Evolutionary conservation across 78 protist species (phyloP).

Genomic region (Thecamonas trahens): DNA sequence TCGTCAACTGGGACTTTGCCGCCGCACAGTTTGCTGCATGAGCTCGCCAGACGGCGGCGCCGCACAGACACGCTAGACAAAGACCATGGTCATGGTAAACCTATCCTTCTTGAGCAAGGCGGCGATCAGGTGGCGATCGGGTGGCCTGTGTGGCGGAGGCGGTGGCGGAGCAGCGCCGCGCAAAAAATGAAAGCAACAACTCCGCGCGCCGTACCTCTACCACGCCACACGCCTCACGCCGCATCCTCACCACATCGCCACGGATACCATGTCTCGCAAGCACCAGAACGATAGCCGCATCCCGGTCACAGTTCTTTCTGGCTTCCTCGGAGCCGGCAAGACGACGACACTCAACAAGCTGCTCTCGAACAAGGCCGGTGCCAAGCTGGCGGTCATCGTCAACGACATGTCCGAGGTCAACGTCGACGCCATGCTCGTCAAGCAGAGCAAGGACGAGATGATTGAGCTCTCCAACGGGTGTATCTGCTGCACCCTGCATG

Average conservation of each 20-base stretch:
- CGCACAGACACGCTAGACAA: too few relatives aligned
- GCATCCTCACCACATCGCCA: too few relatives aligned
- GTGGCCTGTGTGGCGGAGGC: too few relatives aligned
- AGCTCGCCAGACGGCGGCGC: neutral
- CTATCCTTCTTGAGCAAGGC: too few relatives aligned
- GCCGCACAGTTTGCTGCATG: neutral
- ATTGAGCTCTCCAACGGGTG: constrained; percentile 88
- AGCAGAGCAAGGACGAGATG: constrained; percentile 33
- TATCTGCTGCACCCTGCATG: constrained; percentile 87
- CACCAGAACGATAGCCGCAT: too few relatives aligned
- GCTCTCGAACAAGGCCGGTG: constrained; percentile 22
- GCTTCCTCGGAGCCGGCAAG: constrained; percentile 86
- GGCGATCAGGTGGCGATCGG: too few relatives aligned
- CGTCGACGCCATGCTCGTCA: constrained; percentile 65
- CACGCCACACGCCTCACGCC: too few relatives aligned
- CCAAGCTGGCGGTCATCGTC: constrained; percentile 53
- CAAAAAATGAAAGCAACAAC: too few relatives aligned
- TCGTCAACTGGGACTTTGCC: constrained; percentile 61
- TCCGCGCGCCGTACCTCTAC: too few relatives aligned
- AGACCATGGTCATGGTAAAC: too few relatives aligned
- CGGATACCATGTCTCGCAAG: too few relatives aligned
- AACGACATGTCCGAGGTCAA: constrained; percentile 76
- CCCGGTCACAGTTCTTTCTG: constrained; percentile 80
- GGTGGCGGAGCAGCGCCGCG: too few relatives aligned
- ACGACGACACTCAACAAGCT: constrained; percentile 66